Conservation (phyloP, 768 basidiomycete genomes). For the Pilatotrama ljubarskyi region DNA sequence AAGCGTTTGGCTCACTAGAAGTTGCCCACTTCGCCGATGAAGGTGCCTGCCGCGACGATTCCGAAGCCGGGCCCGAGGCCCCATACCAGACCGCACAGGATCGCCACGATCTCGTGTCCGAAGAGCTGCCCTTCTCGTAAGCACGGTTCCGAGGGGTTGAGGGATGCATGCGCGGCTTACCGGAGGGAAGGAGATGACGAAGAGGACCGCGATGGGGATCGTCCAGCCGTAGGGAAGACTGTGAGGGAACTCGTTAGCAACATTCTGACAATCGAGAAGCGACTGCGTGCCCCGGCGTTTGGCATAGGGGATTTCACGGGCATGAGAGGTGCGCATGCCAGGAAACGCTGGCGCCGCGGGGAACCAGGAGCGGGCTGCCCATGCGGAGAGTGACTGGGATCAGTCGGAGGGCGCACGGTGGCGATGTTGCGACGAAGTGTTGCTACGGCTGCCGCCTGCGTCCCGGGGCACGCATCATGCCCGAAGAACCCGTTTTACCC, state of each 20-base stretch:
- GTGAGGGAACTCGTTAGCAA: not conserved
- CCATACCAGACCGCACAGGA: conserved; percentile 90
- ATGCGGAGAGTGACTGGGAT: too few relatives aligned
- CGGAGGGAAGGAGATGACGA: conserved; percentile 45
- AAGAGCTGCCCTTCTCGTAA: too few relatives aligned
- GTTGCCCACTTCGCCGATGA: conserved; percentile 85
- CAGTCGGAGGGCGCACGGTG: too few relatives aligned
- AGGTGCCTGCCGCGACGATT: conserved; percentile 81
- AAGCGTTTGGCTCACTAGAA: conserved; percentile 61
- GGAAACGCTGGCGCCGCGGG: too few relatives aligned
- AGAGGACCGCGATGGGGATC: conserved; percentile 46
- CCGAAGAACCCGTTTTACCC: too few relatives aligned
- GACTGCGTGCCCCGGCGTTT: too few relatives aligned
- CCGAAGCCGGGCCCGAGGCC: conserved; percentile 85
- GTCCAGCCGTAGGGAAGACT: conserved; percentile 38
- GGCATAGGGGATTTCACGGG: too few relatives aligned
- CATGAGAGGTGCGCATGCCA: too few relatives aligned
- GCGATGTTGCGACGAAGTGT: too few relatives aligned
- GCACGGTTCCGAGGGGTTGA: not conserved
- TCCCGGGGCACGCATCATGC: too few relatives aligned
- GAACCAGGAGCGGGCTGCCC: too few relatives aligned
- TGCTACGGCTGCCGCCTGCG: too few relatives aligned
- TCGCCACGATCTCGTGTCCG: conserved; percentile 89
- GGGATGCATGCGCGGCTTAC: conserved; percentile 22
- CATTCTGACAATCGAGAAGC: not conserved